Base-by-base conservation (phyloP, 495 filamentous ascomycete species). In the Aspergillus taichungensis region DNA sequence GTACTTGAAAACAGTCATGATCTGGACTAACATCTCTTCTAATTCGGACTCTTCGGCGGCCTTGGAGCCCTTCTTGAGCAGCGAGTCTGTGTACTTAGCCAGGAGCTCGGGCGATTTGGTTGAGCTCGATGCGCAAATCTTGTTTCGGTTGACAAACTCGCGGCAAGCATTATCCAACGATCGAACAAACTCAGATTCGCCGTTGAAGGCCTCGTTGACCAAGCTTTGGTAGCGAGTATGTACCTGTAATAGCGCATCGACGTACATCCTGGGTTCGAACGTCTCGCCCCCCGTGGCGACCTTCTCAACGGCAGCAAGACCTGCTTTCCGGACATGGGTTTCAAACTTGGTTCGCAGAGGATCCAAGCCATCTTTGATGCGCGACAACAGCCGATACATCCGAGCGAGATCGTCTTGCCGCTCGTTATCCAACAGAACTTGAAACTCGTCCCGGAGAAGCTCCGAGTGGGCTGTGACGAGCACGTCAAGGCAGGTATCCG, bases 1-100 rank as follows among this genome's bases (percentile, higher is more conserved):
- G 69, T 97, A 99, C 67, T 99, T 99, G 80, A 99, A 99, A 32
- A 97, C 88, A 2, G 89, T 95, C 92, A 99, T 99, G 56, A 99
- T 90, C 59, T 96, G 86, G n/a, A 82, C 80, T 34, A 97, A 71
- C 44, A 86, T 87, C 50, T 83, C 80, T 65, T 99, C 92, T 42
- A 97, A 79, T 50, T 97, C 89, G 18, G 84, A 83, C 61, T 97
- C 94, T 61, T 97, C 92, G 8, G 86, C 82, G 47, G 85, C 83
- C 57, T 87, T 89, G 9, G 86, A 83, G 43, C 86, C 91, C 75
- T 95, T 96, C 62, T 91, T 90, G 30, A 99, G 74, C 14, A 99
- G 72, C 3, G 84, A 80, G 66, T 98, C 92, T n/a, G 90, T 86
- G 60, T 97, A 96, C 57, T 94, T 94, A 51, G 94, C 90, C 24